Percentiles rank a stretch among this genome's conserved stretches.
These are phyloP conservation scores for Dujonia santamariae DNA, from an alignment of 1,139 yeast species.

Conservation along the genomic window DNA sequence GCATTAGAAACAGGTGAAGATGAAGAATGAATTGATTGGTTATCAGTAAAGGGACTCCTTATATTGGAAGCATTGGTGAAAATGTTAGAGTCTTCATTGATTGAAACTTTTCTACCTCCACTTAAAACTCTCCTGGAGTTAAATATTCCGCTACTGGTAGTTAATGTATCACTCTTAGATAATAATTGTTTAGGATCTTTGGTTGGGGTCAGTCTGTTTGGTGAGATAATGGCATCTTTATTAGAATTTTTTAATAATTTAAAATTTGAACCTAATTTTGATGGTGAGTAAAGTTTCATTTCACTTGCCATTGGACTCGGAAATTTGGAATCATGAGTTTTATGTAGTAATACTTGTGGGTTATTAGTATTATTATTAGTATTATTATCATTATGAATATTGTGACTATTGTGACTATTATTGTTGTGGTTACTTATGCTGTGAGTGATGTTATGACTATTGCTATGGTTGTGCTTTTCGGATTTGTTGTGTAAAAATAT, in stretches of 20 bases:
- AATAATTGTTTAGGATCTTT: slow-evolving; percentile 1
- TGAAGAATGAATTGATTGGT: neutral
- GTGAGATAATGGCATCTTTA: slow-evolving; percentile 32
- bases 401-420: too few relatives aligned
- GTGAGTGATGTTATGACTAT: too few relatives aligned
- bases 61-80: neutral
- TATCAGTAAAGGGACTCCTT: slow-evolving; percentile 8
- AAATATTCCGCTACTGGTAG: slow-evolving; percentile 1
- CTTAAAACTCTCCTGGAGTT: slow-evolving; percentile 6
- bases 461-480: neutral
- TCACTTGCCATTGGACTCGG: slow-evolving; percentile 1
- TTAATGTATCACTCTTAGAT: neutral
- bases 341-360: too few relatives aligned
- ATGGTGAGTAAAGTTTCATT: slow-evolving; percentile 25
- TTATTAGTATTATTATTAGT: too few relatives aligned
- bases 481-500: too few relatives aligned
- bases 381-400: too few relatives aligned
- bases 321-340: slow-evolving; percentile 16
- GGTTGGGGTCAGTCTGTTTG: slow-evolving; percentile 18
- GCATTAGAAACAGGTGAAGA: slow-evolving; percentile 14
- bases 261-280: slow-evolving; percentile 23
- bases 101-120: slow-evolving; percentile 7
- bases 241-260: slow-evolving; percentile 35
- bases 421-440: slow-evolving; percentile 6
- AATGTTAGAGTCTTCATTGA: slow-evolving; percentile 4